These are phyloP conservation scores for Brachypodium distachyon DNA, from an alignment of 202 grass and related monocot species.

Conservation along the genomic window DNA sequence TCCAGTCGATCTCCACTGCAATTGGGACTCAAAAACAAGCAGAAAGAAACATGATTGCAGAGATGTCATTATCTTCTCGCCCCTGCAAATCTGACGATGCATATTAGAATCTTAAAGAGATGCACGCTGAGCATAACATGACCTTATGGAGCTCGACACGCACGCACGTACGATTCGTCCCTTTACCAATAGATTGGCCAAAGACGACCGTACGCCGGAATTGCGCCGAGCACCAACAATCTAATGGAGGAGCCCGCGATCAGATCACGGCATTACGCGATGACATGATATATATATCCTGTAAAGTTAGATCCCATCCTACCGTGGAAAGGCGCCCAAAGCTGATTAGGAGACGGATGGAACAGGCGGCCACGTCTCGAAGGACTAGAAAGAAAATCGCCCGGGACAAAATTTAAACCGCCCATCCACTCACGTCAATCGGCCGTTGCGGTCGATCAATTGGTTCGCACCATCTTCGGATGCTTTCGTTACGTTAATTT, in stretches of 20 bases:
- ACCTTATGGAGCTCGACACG: background rate
- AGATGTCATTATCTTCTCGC: no score
- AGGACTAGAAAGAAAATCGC: background rate
- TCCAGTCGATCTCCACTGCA: no score
- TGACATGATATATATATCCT: background rate
- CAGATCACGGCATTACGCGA: background rate
- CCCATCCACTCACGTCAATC: background rate
- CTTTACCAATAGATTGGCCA: background rate
- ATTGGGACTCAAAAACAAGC: background rate
- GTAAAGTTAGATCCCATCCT: background rate
- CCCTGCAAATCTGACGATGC: background rate
- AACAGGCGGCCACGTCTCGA: background rate
- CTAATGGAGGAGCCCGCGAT: background rate
- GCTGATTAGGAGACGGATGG: background rate
- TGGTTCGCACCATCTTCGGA: background rate
- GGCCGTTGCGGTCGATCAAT: background rate
- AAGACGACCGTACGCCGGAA: background rate
- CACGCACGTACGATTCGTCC: background rate
- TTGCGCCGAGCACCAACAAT: background rate
- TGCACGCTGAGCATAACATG: background rate
- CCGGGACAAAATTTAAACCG: background rate
- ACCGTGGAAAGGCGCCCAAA: constrained; percentile 9
- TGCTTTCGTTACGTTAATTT: background rate
- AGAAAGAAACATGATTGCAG: background rate
- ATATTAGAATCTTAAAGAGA: no score